A percentile compares a stretch with the other conserved stretches of the same genome.
Conservation (phyloP, 2,329 filamentous ascomycete species). For the Colletotrichum spaethianum region DNA sequence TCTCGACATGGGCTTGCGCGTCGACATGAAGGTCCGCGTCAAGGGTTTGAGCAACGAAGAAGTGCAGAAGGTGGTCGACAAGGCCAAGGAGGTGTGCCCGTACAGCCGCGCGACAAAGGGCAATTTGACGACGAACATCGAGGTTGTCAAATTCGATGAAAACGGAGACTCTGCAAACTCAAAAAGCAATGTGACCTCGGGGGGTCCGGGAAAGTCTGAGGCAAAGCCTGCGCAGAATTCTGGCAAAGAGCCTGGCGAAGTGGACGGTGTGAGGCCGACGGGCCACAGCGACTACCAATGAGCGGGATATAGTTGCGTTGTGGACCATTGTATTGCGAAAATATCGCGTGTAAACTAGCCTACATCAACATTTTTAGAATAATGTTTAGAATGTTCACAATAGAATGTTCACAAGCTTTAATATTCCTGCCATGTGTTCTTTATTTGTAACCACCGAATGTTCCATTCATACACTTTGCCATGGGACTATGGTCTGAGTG, state of each 20-base stretch:
- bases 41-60: slow-evolving; percentile 47
- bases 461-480: not conserved
- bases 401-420: too few relatives aligned
- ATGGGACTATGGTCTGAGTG: not conserved
- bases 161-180: not conserved
- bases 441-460: not conserved
- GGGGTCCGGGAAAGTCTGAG: not conserved
- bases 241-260: not conserved
- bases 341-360: not conserved
- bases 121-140: slow-evolving; percentile 47
- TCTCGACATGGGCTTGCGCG: slow-evolving; percentile 59
- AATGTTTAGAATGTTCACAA: not conserved
- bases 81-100: slow-evolving; percentile 48
- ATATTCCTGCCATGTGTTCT: not conserved
- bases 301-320: not conserved
- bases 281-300: slow-evolving; percentile 39
- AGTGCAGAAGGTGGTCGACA: slow-evolving; percentile 47
- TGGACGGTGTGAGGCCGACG: slow-evolving; percentile 18
- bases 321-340: not conserved
- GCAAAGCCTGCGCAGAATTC: not conserved
- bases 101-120: slow-evolving; percentile 48
- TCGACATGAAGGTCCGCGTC: slow-evolving; percentile 58
- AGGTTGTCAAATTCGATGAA: slow-evolving; percentile 41
- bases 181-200: not conserved
- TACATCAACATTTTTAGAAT: not conserved